Conservation (phyloP, 805 yeast genomes). For the Yarrowia sp. region DNA sequence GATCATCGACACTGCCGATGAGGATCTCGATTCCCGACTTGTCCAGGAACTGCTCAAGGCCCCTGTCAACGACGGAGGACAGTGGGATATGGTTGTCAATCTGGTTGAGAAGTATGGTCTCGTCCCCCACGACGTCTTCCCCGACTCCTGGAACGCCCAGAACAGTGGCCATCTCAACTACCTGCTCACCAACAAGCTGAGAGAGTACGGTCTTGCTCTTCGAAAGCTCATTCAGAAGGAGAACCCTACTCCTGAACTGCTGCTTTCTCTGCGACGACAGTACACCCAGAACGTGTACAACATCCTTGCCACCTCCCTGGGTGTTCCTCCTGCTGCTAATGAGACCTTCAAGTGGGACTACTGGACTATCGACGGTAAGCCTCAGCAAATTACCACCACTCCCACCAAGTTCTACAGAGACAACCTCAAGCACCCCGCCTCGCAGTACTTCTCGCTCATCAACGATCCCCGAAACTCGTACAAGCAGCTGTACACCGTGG, state of each 20-base stretch:
- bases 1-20: conserved; percentile 70
- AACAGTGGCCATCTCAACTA: conserved; percentile 61
- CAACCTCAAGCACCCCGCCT: conserved; percentile 50
- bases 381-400: conserved; percentile 56
- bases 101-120: conserved; percentile 80
- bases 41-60: conserved; percentile 68
- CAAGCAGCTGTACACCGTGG: conserved; percentile 69
- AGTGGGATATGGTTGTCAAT: conserved; percentile 82
- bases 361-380: conserved; percentile 69
- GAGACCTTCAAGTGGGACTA: conserved; percentile 78
- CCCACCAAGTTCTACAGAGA: conserved; percentile 71
- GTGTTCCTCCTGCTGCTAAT: conserved; percentile 77
- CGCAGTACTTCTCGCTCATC: conserved; percentile 64
- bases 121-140: conserved; percentile 75
- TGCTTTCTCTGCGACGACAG: conserved; percentile 42
- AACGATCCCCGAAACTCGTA: conserved; percentile 83
- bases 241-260: conserved; percentile 42
- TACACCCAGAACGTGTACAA: conserved; percentile 70
- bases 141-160: conserved; percentile 69
- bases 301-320: conserved; percentile 71
- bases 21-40: conserved; percentile 71
- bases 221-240: conserved; percentile 57
- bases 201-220: conserved; percentile 78
- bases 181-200: conserved; percentile 69
- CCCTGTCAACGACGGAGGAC: conserved; percentile 87